Evolutionary conservation across 2,329 filamentous ascomycete genomes (phyloP).

Genomic region (Pseudogymnoascus sp.): DNA sequence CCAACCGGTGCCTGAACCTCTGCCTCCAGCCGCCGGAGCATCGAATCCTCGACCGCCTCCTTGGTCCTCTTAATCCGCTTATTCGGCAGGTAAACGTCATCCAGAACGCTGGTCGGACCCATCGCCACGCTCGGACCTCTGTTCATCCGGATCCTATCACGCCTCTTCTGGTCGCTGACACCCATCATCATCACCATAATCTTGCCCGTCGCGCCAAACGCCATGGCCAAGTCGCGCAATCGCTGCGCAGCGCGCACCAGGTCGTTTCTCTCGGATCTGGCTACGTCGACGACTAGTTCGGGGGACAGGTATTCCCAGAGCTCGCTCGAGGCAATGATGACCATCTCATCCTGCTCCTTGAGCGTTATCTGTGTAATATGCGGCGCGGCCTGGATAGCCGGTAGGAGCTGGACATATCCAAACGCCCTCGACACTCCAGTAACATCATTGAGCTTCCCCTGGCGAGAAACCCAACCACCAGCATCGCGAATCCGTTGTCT

Average conservation of each 20-base stretch:
- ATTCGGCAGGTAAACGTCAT: slow-evolving; percentile 58
- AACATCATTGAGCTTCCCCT: slow-evolving; percentile 85
- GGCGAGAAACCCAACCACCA: slow-evolving; percentile 90
- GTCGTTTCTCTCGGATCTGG: slow-evolving; percentile 75
- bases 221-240: slow-evolving; percentile 87
- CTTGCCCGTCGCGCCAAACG: slow-evolving; percentile 87
- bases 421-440: slow-evolving; percentile 91
- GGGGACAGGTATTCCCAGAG: slow-evolving; percentile 92
- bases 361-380: slow-evolving; percentile 71
- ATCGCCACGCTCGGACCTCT: slow-evolving; percentile 73
- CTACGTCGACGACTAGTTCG: slow-evolving; percentile 85
- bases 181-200: slow-evolving; percentile 99
- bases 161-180: slow-evolving; percentile 80
- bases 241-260: slow-evolving; percentile 94
- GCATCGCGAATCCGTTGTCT: slow-evolving; percentile 86
- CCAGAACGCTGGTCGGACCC: slow-evolving; percentile 65
- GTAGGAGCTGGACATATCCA: slow-evolving; percentile 87
- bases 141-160: slow-evolving; percentile 62
- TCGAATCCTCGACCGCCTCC: slow-evolving; percentile 67
- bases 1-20: slow-evolving; percentile 89
- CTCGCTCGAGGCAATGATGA: slow-evolving; percentile 83
- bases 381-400: slow-evolving; percentile 84
- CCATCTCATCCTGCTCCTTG: slow-evolving; percentile 84
- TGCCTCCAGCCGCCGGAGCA: slow-evolving; percentile 74
- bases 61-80: slow-evolving; percentile 58